Conservation (phyloP, 208 protist genomes). For the Acanthamoeba sp. region DNA sequence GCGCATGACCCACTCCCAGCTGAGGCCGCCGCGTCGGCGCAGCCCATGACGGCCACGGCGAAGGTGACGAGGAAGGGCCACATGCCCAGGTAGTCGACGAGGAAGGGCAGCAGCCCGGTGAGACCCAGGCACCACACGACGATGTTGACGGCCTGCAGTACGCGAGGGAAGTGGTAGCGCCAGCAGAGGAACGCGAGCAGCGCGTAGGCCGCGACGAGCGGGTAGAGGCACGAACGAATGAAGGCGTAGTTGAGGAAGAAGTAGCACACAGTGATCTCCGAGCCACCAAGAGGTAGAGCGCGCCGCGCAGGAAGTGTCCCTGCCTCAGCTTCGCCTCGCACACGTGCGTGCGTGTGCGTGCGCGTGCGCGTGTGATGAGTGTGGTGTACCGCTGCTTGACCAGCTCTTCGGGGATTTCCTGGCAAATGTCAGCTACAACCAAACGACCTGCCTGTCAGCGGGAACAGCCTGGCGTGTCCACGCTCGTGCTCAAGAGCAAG, state of each 20-base stretch:
- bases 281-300: neutral
- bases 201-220: slow-evolving; percentile 1
- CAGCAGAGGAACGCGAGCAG: slow-evolving; percentile 17
- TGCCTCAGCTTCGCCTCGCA: too few relatives aligned
- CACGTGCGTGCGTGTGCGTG: too few relatives aligned
- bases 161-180: neutral
- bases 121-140: slow-evolving; percentile 1
- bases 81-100: slow-evolving; percentile 52
- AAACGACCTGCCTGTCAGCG: too few relatives aligned
- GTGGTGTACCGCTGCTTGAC: too few relatives aligned
- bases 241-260: slow-evolving; percentile 39
- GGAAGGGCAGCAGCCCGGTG: neutral
- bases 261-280: slow-evolving; percentile 8
- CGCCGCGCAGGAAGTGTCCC: slow-evolving; percentile 24
- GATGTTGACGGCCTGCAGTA: slow-evolving; percentile 6
- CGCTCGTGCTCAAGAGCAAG: too few relatives aligned
- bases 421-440: too few relatives aligned
- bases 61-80: neutral
- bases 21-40: neutral
- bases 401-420: too few relatives aligned
- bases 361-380: too few relatives aligned
- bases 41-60: neutral
- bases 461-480: too few relatives aligned
- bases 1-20: neutral
- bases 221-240: slow-evolving; percentile 15